These are phyloP conservation scores for Ilyonectria sp. DNA, from an alignment of 2,329 filamentous ascomycete species.

Conservation along the genomic window DNA sequence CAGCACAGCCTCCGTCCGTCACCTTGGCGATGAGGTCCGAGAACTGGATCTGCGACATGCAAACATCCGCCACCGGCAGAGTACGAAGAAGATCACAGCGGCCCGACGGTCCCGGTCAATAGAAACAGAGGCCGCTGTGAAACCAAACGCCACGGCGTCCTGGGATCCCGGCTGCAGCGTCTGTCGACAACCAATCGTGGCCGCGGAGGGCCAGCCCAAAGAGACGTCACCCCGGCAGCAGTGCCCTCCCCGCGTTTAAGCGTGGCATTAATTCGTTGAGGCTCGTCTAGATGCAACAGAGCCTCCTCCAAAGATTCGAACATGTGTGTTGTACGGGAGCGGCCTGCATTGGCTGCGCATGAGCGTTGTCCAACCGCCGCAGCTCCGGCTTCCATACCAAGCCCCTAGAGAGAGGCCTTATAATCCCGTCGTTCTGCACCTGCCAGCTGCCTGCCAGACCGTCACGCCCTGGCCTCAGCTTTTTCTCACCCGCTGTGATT, in stretches of 20 bases:
- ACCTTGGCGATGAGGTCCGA: constrained; percentile 12
- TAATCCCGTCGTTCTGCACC: constrained; percentile 7
- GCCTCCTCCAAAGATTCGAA: constrained; percentile 4
- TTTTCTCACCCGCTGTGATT: background rate
- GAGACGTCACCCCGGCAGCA: constrained; percentile 12
- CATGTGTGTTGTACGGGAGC: constrained; percentile 7
- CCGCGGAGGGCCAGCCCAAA: constrained; percentile 7
- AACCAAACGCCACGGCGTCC: constrained; percentile 10
- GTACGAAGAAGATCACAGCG: constrained; percentile 14
- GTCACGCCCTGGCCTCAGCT: background rate
- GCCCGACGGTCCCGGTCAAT: constrained; percentile 1
- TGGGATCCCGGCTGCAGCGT: constrained; percentile 4
- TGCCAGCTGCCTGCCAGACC: constrained; percentile 19
- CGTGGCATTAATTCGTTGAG: constrained; percentile 9
- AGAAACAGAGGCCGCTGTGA: constrained; percentile 7
- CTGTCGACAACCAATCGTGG: constrained; percentile 13
- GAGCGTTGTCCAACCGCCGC: constrained; percentile 6
- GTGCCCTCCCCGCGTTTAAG: constrained; percentile 18
- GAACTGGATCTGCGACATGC: background rate
- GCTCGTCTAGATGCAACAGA: constrained; percentile 22
- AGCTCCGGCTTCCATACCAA: background rate
- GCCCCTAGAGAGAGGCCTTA: background rate
- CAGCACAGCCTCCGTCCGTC: constrained; percentile 15
- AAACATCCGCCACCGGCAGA: constrained; percentile 13
- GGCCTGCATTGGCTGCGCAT: constrained; percentile 6